Percentiles rank a stretch among this genome's conserved stretches.
These are phyloP conservation scores for Beauveria pseudobassiana DNA, from an alignment of 2,329 filamentous ascomycete species.

Conservation along the genomic window DNA sequence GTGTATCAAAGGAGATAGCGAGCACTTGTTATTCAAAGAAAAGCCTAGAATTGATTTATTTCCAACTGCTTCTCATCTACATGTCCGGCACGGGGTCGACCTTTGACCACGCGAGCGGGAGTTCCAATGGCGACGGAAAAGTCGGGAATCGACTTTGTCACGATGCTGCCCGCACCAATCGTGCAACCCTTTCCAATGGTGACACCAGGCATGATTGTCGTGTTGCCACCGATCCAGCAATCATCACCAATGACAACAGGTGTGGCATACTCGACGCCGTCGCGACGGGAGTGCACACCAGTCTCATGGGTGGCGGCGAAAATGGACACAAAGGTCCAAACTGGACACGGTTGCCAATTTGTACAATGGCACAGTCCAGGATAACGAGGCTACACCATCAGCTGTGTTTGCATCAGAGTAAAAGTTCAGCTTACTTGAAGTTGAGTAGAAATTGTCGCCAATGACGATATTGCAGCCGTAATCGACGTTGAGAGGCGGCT, in stretches of 20 bases:
- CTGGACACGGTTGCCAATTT: constrained; percentile 62
- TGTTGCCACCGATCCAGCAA: constrained; percentile 47
- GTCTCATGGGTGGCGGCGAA: constrained; percentile 66
- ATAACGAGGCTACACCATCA: constrained; percentile 42
- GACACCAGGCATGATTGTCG: constrained; percentile 43
- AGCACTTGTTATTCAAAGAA: neutral
- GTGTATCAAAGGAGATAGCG: neutral
- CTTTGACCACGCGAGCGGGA: constrained; percentile 41
- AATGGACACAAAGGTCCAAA: constrained; percentile 64
- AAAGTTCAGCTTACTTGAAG: constrained; percentile 23
- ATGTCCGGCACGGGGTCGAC: constrained; percentile 30
- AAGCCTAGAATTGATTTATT: neutral
- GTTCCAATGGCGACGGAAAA: constrained; percentile 41
- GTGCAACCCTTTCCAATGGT: constrained; percentile 45
- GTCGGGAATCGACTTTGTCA: constrained; percentile 41
- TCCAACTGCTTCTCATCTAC: constrained; percentile 5
- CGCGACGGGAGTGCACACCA: constrained; percentile 44
- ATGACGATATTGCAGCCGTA: constrained; percentile 60
- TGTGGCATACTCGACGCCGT: constrained; percentile 39
- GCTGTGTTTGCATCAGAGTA: neutral
- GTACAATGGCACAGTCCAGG: constrained; percentile 64
- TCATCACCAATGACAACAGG: constrained; percentile 43
- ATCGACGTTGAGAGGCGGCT: constrained; percentile 55
- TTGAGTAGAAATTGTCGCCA: constrained; percentile 57
- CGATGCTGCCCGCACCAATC: constrained; percentile 41